Conservation (phyloP, 2,329 filamentous ascomycete genomes). For the Fusarium sp. region DNA sequence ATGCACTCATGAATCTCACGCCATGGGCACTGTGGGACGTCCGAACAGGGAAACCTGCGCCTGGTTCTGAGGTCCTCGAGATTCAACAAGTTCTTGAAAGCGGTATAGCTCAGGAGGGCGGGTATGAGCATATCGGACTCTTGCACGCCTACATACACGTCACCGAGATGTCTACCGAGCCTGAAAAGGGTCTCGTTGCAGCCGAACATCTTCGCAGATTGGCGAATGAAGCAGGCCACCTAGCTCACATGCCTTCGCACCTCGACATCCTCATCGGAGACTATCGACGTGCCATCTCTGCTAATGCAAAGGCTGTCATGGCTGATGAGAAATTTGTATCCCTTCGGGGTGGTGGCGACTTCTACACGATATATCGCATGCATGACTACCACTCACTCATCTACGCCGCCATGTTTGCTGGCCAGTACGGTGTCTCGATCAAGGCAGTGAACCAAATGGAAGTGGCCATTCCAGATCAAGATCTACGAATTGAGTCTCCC, state of each 20-base stretch:
- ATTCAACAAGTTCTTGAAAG: constrained; percentile 49
- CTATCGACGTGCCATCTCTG: constrained; percentile 68
- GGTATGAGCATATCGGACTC: constrained; percentile 70
- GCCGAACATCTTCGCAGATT: constrained; percentile 71
- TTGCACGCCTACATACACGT: constrained; percentile 81
- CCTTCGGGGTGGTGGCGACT: constrained; percentile 67
- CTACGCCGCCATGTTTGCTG: constrained; percentile 81
- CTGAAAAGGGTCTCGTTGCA: constrained; percentile 66
- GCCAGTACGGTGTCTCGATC: constrained; percentile 67
- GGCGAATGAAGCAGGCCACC: constrained; percentile 73
- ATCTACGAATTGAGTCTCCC: constrained; percentile 58
- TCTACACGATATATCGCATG: constrained; percentile 77
- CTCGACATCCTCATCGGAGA: constrained; percentile 77
- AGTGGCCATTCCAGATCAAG: constrained; percentile 64
- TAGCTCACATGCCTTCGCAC: constrained; percentile 79
- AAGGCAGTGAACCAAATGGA: constrained; percentile 68
- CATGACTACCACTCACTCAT: constrained; percentile 78
- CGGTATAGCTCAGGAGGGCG: constrained; percentile 57
- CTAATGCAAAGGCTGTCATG: constrained; percentile 68
- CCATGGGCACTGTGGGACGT: constrained; percentile 55
- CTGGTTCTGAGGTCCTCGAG: constrained; percentile 46
- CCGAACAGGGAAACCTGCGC: constrained; percentile 44
- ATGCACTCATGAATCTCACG: constrained; percentile 55
- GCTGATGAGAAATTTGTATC: constrained; percentile 73
- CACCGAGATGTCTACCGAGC: constrained; percentile 75